Conservation (phyloP, 768 basidiomycete genomes). For the Boletus rubroflammeus region DNA sequence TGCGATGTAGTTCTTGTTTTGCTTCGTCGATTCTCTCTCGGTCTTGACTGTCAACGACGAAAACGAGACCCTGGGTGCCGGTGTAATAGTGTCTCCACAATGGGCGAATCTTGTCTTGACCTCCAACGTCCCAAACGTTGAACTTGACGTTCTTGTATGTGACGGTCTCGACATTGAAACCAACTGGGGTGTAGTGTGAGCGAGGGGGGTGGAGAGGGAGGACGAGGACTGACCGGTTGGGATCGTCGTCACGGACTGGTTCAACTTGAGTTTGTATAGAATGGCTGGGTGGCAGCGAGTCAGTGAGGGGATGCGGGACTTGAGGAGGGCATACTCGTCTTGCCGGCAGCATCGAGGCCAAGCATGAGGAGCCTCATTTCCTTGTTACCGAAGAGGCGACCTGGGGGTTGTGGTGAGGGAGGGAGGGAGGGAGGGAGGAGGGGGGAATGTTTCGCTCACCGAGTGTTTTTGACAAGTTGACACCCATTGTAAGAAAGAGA, state of each 20-base stretch:
- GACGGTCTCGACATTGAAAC: constrained; percentile 99
- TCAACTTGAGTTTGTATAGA: constrained; percentile 97
- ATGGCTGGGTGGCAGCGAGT: constrained; percentile 60
- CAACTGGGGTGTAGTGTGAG: constrained; percentile 49
- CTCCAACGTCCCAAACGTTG: constrained; percentile 96
- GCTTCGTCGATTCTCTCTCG: constrained; percentile 95
- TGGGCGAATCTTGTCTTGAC: constrained; percentile 99
- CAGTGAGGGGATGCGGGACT: background rate
- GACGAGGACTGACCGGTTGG: constrained; percentile 68
- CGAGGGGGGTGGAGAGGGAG: background rate
- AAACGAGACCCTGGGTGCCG: constrained; percentile 96
- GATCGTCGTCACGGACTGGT: constrained; percentile 98
- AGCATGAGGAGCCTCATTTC: constrained; percentile 98
- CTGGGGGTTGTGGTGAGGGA: constrained; percentile 40
- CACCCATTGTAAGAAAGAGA: constrained; percentile 68
- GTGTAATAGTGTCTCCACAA: constrained; percentile 99
- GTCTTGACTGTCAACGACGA: constrained; percentile 97
- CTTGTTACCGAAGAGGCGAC: constrained; percentile 95
- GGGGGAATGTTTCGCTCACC: constrained; percentile 38
- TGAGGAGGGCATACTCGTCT: constrained; percentile 74
- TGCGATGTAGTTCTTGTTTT: constrained; percentile 90
- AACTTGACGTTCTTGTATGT: constrained; percentile 98
- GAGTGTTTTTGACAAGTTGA: constrained; percentile 82
- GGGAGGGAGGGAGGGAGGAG: fast-evolving
- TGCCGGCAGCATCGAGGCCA: constrained; percentile 96